Base-by-base conservation (phyloP, 371 early-diverging fungal species). In the Chytridium lagenaria region DNA sequence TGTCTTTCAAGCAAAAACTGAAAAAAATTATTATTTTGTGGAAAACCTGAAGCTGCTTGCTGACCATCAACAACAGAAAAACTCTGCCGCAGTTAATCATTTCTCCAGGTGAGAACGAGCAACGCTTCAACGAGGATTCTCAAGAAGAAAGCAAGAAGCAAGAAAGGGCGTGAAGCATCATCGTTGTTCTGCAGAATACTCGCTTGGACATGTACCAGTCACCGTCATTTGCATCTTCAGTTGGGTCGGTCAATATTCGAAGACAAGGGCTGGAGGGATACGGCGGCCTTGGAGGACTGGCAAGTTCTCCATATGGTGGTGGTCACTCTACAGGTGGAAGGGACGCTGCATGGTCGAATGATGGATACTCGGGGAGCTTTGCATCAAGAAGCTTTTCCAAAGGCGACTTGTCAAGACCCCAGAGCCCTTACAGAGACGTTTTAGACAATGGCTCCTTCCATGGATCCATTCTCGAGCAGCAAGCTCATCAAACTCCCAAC, bases 351-450 rank as follows among this genome's bases (percentile, higher is more conserved):
- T 55, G 30, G 26, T 5, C 57, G 23, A 19, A 55, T 10, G 57
- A 30, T 44, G 44, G 44, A 44, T 44, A 44, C 19, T 44, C 44
- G 5, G 7, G 15, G 10, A 55, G 57, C 57, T 55, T 55, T 55
- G 57, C 57, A 26, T 19, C 57, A 55, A 55, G 57, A 30, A 55
- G 57, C 26, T 16, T 55, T 5, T 55, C 57, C 15, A 55, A 55
- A 7, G 57, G 57, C 16, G 30, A 23, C 57, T 10, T 55, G 22
- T 55, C 57, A 7, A 19, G 57, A 19, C 57, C 57, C 7, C 57
- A 55, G 57, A 55, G 57, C 57, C 57, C 57, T 10, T 55, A 55
- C 57, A 7, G 57, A 55, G 57, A 55, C 26, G 57, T 55, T 55
- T 55, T 55, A 23, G 57, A 55, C 57, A 7, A 55, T 7, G 30